These are phyloP conservation scores for Aspergillus bridgeri DNA, from an alignment of 495 filamentous ascomycete genomes.

Conservation along the genomic window DNA sequence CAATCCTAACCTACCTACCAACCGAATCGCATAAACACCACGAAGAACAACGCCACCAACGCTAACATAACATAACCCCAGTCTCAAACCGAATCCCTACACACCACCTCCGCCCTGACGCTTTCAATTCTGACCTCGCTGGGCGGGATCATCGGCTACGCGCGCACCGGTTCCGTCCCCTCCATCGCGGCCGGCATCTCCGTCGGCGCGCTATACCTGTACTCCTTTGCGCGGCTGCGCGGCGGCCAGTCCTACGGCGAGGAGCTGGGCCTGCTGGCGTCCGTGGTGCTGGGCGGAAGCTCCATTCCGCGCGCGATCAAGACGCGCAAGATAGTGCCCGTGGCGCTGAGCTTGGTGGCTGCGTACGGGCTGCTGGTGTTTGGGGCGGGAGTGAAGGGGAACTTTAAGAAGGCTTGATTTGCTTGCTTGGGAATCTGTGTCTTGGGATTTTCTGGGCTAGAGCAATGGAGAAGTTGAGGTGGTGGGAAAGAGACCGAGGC, in stretches of 20 bases:
- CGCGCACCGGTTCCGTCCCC: slow-evolving; percentile 77
- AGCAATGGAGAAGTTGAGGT: too few species aligned
- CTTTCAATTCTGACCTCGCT: slow-evolving; percentile 80
- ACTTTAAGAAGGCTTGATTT: slow-evolving; percentile 19
- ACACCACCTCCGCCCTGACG: slow-evolving; percentile 56
- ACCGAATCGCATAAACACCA: not conserved
- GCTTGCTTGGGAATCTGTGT: too few species aligned
- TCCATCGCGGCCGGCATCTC: slow-evolving; percentile 78
- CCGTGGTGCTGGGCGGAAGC: slow-evolving; percentile 72
- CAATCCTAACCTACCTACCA: slow-evolving; percentile 1
- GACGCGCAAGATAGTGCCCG: slow-evolving; percentile 70
- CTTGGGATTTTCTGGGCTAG: too few species aligned
- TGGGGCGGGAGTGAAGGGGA: slow-evolving; percentile 47
- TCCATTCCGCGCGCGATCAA: slow-evolving; percentile 81
- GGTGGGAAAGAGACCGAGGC: not conserved
- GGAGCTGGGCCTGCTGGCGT: slow-evolving; percentile 75
- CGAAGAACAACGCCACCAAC: not conserved
- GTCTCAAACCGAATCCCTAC: slow-evolving; percentile 9
- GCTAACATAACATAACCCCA: slow-evolving; percentile 4
- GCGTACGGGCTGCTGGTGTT: slow-evolving; percentile 66
- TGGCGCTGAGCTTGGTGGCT: slow-evolving; percentile 63
- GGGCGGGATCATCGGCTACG: slow-evolving; percentile 83
- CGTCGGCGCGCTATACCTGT: slow-evolving; percentile 65
- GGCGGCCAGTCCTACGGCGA: slow-evolving; percentile 63
- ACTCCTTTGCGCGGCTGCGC: slow-evolving; percentile 35